Base-by-base conservation (phyloP, 2,329 filamentous ascomycete species). In the Epichloe sibirici region DNA sequence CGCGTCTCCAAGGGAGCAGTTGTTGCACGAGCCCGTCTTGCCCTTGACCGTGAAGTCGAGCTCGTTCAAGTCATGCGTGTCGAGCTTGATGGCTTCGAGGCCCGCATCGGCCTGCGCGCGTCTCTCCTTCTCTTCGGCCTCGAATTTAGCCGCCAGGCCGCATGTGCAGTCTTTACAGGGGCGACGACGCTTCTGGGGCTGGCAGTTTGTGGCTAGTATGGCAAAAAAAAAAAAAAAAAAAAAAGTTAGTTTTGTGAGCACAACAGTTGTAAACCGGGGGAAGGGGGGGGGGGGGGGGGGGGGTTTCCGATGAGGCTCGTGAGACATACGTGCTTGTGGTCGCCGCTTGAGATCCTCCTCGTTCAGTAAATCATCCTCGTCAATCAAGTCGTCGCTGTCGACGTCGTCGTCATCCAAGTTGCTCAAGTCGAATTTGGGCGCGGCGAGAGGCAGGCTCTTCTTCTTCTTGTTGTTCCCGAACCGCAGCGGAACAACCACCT, bases 101-200 rank as follows among this genome's bases (percentile, higher is more conserved):
- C 86, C 86, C 51, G 65, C 65, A 53, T 72, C 66, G 54, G 89
- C 75, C n/a, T 82, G 75, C 63, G 83, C 80, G 47, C 88, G 75
- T 53, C 88, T 78, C 62, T 81, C 77, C 44, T 74, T 75, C 68
- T 97, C 93, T 73, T 97, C 89, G n/a, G 84, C 85, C 61, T 89
- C 86, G 49, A 97, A 71, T 56, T 85, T 82, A 66, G 93, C 82
- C 25, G 90, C 89, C 28, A 98, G 81, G 49, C 93, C 93, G 65
- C 93, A 98, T 8, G 88, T 91, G 74, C 93, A 98, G 74, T 98
- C 93, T 72, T 98, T 97, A 77, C 93, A 98, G 53, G 93, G 90
- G 56, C 90, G 84, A 52, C 91, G 85, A 60, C 91, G 84, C 74
- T 95, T 95, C 71, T 93, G 88, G 47, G 91, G 90, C 54, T 84